Conservation (phyloP, 2,329 filamentous ascomycete genomes). For the Neonectria faginata region DNA sequence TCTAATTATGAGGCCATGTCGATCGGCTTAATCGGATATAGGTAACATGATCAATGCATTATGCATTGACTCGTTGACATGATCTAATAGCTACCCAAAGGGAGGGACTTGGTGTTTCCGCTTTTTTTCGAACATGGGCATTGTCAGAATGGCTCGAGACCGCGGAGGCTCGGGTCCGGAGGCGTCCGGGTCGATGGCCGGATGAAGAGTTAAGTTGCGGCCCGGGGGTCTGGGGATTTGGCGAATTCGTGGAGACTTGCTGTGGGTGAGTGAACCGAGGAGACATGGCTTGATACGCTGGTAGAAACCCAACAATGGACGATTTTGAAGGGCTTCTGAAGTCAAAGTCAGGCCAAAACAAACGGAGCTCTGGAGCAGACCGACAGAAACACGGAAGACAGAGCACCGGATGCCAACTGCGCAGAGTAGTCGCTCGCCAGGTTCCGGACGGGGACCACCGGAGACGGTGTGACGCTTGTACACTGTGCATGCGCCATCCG, state of each 20-base stretch:
- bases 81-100: not conserved
- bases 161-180: not conserved
- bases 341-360: not conserved
- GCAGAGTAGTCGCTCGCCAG: not conserved
- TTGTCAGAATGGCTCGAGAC: not conserved
- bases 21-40: not conserved
- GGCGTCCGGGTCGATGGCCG: not conserved
- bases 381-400: not conserved
- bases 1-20: conserved; percentile 4
- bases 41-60: not conserved
- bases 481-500: not conserved
- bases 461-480: not conserved
- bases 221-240: not conserved
- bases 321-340: not conserved
- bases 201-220: not conserved
- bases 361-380: not conserved
- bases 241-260: not conserved
- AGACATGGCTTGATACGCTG: not conserved
- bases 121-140: not conserved
- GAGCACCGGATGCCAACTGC: not conserved
- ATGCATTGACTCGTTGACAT: not conserved
- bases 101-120: not conserved
- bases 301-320: not conserved
- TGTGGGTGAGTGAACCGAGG: not conserved
- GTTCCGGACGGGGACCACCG: not conserved